Conservation (phyloP, 371 early-diverging fungal genomes). For the Syncephalastrum monosporum region DNA sequence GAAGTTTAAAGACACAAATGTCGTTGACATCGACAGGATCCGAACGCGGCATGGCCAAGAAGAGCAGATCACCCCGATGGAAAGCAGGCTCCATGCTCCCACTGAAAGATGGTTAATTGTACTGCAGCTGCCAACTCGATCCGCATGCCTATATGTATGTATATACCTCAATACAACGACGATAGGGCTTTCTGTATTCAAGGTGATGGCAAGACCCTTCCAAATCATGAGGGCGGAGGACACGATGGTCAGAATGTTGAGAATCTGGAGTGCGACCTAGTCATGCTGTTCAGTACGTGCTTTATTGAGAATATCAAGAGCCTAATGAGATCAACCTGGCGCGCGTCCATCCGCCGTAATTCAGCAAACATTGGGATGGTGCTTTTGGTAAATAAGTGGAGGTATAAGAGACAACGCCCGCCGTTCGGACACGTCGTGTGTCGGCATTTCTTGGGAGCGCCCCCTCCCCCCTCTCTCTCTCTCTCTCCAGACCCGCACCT, state of each 20-base stretch:
- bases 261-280: conserved; percentile 63
- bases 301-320: background rate
- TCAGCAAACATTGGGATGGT: conserved; percentile 38
- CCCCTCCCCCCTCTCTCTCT: too few relatives aligned
- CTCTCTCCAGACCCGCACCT: too few relatives aligned
- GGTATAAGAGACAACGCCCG: too few relatives aligned
- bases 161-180: conserved; percentile 92
- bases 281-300: background rate
- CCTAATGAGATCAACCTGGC: conserved; percentile 28
- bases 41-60: conserved; percentile 70
- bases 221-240: conserved; percentile 97
- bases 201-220: conserved; percentile 85
- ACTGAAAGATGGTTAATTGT: conserved; percentile 40
- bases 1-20: conserved; percentile 95
- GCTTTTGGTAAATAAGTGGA: too few relatives aligned
- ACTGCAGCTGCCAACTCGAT: too few relatives aligned
- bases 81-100: conserved; percentile 99
- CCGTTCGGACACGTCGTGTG: too few relatives aligned
- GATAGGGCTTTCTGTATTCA: conserved; percentile 96
- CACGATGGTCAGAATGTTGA: conserved; percentile 83
- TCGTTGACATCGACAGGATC: conserved; percentile 87
- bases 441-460: too few relatives aligned
- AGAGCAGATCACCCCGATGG: conserved; percentile 95
- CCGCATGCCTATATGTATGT: conserved; percentile 13
- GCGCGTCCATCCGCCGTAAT: conserved; percentile 46